Percentiles rank a stretch among this genome's conserved stretches.
Conservation (phyloP, 2,329 filamentous ascomycete genomes). For the Ophiobolus disseminans region DNA sequence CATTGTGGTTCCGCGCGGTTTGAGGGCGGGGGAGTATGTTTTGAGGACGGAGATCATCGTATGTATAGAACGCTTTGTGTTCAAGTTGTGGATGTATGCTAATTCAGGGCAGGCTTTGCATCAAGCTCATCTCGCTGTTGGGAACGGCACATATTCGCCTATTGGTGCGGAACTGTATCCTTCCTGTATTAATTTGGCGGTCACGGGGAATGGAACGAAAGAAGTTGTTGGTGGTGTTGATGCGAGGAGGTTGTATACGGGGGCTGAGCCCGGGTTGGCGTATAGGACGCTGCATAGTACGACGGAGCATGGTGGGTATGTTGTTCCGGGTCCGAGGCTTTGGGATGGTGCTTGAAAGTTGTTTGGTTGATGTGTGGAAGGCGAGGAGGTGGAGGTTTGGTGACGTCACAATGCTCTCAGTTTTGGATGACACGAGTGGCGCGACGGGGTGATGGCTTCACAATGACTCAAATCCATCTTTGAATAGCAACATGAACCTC, state of each 20-base stretch:
- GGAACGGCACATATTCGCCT: constrained; percentile 37
- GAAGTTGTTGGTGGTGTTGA: constrained; percentile 41
- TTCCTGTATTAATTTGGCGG: constrained; percentile 57
- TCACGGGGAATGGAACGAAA: constrained; percentile 50
- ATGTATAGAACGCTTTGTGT: too few species aligned
- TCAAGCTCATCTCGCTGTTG: constrained; percentile 37
- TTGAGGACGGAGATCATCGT: constrained; percentile 52
- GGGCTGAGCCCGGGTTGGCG: constrained; percentile 50
- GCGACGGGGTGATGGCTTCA: too few species aligned
- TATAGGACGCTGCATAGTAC: constrained; percentile 33
- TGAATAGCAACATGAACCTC: too few species aligned
- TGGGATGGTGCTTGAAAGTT: constrained; percentile 17
- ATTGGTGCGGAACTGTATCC: constrained; percentile 60
- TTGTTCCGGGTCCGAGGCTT: constrained; percentile 39
- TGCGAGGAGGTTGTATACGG: constrained; percentile 49
- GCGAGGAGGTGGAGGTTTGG: too few species aligned
- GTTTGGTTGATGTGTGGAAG: too few species aligned
- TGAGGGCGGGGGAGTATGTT: constrained; percentile 51
- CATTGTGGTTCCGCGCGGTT: constrained; percentile 50
- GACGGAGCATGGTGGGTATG: constrained; percentile 25
- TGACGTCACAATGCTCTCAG: too few species aligned
- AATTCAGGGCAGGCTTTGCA: constrained; percentile 50
- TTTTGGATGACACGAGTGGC: too few species aligned
- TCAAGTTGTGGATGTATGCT: too few species aligned
- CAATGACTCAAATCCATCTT: too few species aligned